Evolutionary conservation across 2,329 filamentous ascomycete genomes (phyloP).

Genomic region (Magnaporthiopsis rhizophila): DNA sequence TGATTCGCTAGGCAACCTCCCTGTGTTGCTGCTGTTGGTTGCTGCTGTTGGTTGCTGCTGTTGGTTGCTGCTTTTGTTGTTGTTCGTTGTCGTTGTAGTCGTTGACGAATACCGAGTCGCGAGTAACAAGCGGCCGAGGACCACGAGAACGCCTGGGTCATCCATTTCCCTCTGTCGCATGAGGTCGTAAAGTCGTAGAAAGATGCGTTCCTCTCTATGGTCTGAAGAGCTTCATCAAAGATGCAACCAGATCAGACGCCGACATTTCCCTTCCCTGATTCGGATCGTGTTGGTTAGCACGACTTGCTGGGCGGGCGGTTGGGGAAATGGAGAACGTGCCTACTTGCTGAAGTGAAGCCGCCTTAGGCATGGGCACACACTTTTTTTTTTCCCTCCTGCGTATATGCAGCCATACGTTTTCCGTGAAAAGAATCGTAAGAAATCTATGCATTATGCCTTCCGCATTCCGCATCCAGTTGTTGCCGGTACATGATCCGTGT

Average conservation of each 20-base stretch:
- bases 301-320: not conserved
- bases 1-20: not conserved
- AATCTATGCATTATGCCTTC: constrained; percentile 6
- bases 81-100: not conserved
- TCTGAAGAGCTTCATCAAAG: not conserved
- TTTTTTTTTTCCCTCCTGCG: constrained; percentile 1
- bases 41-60: not conserved
- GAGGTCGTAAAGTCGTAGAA: not conserved
- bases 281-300: not conserved
- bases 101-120: not conserved
- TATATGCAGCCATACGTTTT: constrained; percentile 3
- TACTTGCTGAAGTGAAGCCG: constrained; percentile 4
- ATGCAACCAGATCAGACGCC: constrained; percentile 1
- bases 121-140: not conserved
- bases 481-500: constrained; percentile 5
- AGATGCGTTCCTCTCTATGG: not conserved
- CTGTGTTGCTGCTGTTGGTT: not conserved
- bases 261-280: not conserved
- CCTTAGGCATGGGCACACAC: not conserved
- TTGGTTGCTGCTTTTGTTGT: not conserved
- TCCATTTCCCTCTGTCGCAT: not conserved
- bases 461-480: constrained; percentile 4
- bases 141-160: not conserved
- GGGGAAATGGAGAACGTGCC: not conserved
- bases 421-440: constrained; percentile 7